Evolutionary conservation across 202 grass and related monocot species (phyloP).

Genomic region (Eragrostis tef): DNA sequence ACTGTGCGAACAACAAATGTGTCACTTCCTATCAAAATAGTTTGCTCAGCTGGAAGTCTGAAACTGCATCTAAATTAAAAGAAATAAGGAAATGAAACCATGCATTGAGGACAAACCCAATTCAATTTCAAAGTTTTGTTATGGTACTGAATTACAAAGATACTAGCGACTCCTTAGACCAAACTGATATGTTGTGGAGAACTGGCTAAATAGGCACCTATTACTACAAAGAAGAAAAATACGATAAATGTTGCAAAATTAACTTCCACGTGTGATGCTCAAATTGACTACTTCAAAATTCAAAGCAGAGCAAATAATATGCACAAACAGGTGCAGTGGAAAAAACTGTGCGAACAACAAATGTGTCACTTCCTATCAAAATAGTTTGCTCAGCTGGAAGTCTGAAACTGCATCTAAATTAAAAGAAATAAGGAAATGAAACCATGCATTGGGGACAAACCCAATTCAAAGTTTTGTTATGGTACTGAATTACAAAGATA

Average conservation of each 20-base stretch:
- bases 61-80: neutral
- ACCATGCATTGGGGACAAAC: neutral
- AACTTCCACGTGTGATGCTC: too few species aligned
- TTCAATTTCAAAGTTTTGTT: neutral
- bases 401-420: neutral
- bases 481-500: neutral
- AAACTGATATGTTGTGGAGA: conserved; percentile 1
- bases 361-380: conserved; percentile 2
- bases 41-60: neutral
- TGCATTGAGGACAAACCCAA: neutral
- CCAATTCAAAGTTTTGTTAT: neutral
- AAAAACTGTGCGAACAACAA: conserved; percentile 4
- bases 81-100: conserved; percentile 30
- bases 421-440: conserved; percentile 31
- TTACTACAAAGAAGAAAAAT: neutral
- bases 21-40: neutral
- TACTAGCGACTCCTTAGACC: neutral
- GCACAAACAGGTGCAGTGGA: too few species aligned
- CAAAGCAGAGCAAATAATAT: too few species aligned
- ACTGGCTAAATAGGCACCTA: conserved; percentile 13
- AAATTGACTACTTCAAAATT: too few species aligned
- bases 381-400: neutral
- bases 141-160: neutral
- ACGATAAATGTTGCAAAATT: too few species aligned
- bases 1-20: conserved; percentile 7